Conservation (phyloP, 208 protist species). For the Naegleria fowleri region DNA sequence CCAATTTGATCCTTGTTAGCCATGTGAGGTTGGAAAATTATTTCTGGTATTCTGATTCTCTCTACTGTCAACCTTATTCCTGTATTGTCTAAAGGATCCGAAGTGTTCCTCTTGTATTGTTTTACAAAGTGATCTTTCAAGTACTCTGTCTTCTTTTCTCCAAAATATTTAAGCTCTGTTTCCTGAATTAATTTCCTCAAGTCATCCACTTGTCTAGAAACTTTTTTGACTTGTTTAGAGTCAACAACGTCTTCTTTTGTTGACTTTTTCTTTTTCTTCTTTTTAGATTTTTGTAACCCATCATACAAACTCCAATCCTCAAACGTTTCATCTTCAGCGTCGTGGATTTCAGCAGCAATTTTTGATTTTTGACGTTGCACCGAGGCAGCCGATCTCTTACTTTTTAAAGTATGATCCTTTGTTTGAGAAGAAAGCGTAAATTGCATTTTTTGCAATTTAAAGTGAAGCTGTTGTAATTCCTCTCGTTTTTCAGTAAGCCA, state of each 20-base stretch:
- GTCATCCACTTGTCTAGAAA: neutral
- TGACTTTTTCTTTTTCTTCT: neutral
- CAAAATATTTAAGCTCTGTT: neutral
- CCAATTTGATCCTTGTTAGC: neutral
- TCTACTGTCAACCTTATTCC: conserved; percentile 3
- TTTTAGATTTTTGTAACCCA: neutral
- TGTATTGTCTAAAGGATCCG: neutral
- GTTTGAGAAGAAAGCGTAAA: no score
- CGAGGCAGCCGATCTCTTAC: conserved; percentile 16
- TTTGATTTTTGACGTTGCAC: neutral
- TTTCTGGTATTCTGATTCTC: conserved; percentile 5
- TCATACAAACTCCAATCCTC: neutral
- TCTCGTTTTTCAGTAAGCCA: neutral
- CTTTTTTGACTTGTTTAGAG: neutral
- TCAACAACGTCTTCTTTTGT: neutral
- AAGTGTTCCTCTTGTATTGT: neutral
- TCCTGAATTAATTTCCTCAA: neutral
- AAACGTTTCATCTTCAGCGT: conserved; percentile 18
- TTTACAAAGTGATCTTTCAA: neutral
- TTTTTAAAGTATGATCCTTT: neutral
- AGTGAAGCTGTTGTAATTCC: neutral
- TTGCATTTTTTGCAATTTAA: neutral
- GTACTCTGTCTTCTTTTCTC: neutral
- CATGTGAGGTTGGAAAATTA: neutral
- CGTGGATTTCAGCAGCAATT: conserved; percentile 25